Evolutionary conservation across 2,329 filamentous ascomycete genomes (phyloP).

Genomic region (Alternaria hordeiaustralica): DNA sequence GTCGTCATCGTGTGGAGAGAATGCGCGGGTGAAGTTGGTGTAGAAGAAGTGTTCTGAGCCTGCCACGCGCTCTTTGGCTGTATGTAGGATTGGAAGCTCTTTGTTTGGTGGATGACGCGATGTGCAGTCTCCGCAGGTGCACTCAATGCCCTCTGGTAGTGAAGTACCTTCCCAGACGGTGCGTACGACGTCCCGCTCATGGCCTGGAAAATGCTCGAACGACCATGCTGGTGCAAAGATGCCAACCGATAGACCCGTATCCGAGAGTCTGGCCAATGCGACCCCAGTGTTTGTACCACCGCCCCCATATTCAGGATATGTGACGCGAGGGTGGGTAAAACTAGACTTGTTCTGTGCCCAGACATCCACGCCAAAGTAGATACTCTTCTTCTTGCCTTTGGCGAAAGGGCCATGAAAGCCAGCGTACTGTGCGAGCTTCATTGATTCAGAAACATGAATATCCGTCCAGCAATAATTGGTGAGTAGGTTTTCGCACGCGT

Average conservation of each 20-base stretch:
- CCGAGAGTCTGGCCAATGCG: constrained; percentile 48
- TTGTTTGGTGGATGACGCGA: constrained; percentile 32
- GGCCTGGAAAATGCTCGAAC: constrained; percentile 52
- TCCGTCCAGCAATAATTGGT: constrained; percentile 57
- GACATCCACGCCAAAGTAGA: constrained; percentile 55
- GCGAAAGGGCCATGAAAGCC: neutral
- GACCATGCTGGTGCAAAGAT: constrained; percentile 57
- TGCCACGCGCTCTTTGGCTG: constrained; percentile 38
- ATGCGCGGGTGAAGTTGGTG: constrained; percentile 47
- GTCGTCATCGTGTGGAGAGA: constrained; percentile 23
- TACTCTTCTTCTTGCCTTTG: constrained; percentile 13
- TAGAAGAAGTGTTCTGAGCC: constrained; percentile 49
- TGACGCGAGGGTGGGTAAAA: constrained; percentile 40
- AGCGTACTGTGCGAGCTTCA: constrained; percentile 28
- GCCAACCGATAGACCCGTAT: constrained; percentile 47
- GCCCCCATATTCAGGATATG: constrained; percentile 48
- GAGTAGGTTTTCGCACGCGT: constrained; percentile 49
- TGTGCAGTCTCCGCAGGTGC: constrained; percentile 41
- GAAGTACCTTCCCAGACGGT: constrained; percentile 46
- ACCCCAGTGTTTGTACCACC: constrained; percentile 53
- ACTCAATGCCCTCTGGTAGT: constrained; percentile 36
- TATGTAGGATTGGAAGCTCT: constrained; percentile 29
- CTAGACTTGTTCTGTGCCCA: constrained; percentile 53
- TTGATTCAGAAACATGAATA: constrained; percentile 29
- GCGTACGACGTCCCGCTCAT: constrained; percentile 35